phyloP scores from a whole-genome alignment of 768 basidiomycete genomes.

The Macrocybe gigantea region DNA sequence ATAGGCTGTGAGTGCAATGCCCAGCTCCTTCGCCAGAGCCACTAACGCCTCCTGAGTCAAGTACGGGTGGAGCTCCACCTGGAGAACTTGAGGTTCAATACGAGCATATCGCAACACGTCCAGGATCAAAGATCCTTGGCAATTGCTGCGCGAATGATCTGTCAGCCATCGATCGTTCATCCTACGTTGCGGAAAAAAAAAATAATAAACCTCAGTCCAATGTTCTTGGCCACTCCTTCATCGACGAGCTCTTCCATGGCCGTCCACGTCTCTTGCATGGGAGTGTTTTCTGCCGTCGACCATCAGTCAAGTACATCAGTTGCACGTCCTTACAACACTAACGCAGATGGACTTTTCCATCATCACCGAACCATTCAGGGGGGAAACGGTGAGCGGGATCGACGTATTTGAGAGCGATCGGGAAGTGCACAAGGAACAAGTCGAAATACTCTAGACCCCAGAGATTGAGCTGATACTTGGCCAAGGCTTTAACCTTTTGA shows the following conservation, averaged over 20 bases:
- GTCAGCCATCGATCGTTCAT: neutral
- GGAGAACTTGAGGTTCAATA: slow-evolving; percentile 63
- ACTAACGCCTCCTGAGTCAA: slow-evolving; percentile 56
- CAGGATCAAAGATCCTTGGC: slow-evolving; percentile 61
- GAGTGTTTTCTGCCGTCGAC: slow-evolving; percentile 45
- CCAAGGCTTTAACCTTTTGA: slow-evolving; percentile 43
- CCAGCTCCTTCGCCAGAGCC: slow-evolving; percentile 46
- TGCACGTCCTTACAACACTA: slow-evolving; percentile 12
- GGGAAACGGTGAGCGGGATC: slow-evolving; percentile 74
- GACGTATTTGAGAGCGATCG: slow-evolving; percentile 75
- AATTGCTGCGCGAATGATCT: slow-evolving; percentile 47
- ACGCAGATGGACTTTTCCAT: slow-evolving; percentile 64
- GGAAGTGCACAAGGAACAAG: slow-evolving; percentile 82
- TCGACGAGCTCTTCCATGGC: slow-evolving; percentile 80
- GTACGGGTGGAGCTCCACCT: slow-evolving; percentile 70
- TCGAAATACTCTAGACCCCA: slow-evolving; percentile 89
- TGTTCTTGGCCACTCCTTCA: slow-evolving; percentile 65
- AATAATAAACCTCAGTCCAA: slow-evolving; percentile 59
- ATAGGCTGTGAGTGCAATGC: slow-evolving; percentile 64
- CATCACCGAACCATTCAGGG: slow-evolving; percentile 76
- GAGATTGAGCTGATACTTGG: slow-evolving; percentile 61
- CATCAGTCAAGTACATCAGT: neutral
- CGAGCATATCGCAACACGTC: slow-evolving; percentile 80
- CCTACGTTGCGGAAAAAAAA: neutral
- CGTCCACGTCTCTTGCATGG: slow-evolving; percentile 78